Percentiles rank a stretch among this genome's conserved stretches.
phyloP scores from a whole-genome alignment of 192 early-diverging fungal species.

The Backusella tuberculispora region DNA sequence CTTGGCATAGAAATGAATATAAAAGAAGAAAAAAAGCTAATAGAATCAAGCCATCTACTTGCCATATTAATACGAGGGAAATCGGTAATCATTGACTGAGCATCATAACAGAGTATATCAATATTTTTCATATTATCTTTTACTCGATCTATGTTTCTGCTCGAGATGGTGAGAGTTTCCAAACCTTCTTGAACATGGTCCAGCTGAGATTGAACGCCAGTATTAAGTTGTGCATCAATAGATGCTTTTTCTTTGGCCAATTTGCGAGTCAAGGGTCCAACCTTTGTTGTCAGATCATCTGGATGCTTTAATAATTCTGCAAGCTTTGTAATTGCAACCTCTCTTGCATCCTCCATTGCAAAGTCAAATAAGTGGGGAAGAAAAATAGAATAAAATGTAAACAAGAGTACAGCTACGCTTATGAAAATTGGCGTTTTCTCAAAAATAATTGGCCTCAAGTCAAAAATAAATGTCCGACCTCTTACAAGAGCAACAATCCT shows the following conservation, averaged over 20 bases:
- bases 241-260: slow-evolving; percentile 87
- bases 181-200: slow-evolving; percentile 90
- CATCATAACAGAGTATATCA: slow-evolving; percentile 83
- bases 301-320: slow-evolving; percentile 89
- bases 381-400: neutral
- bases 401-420: too few species aligned
- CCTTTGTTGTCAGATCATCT: slow-evolving; percentile 90
- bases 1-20: neutral
- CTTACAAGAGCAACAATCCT: too few species aligned
- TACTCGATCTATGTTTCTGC: slow-evolving; percentile 64
- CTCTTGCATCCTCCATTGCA: slow-evolving; percentile 57
- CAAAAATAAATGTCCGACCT: too few species aligned
- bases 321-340: slow-evolving; percentile 79
- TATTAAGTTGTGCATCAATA: slow-evolving; percentile 95
- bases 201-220: slow-evolving; percentile 89
- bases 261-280: slow-evolving; percentile 78
- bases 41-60: slow-evolving; percentile 5
- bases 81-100: slow-evolving; percentile 86
- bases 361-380: neutral
- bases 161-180: slow-evolving; percentile 71
- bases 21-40: neutral
- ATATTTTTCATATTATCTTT: slow-evolving; percentile 80
- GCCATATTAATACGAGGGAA: slow-evolving; percentile 91
- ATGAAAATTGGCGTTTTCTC: too few species aligned
- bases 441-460: too few species aligned